These are phyloP conservation scores for Aureobasidium sp. DNA, from an alignment of 2,329 filamentous ascomycete genomes.

Conservation along the genomic window DNA sequence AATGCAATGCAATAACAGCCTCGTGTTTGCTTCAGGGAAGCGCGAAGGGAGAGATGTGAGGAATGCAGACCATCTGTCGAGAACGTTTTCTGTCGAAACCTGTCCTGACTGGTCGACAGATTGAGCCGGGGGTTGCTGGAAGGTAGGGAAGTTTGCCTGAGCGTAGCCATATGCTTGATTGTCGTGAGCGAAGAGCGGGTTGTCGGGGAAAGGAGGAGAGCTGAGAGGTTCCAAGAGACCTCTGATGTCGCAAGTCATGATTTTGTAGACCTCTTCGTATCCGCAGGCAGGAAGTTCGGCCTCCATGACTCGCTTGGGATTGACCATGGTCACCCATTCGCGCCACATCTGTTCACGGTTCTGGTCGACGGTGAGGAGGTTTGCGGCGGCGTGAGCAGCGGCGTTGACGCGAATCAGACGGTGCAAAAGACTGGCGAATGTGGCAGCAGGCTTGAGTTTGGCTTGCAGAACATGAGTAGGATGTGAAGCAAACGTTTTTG, in stretches of 20 bases:
- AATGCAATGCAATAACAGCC: slow-evolving; percentile 80
- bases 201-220: slow-evolving; percentile 39
- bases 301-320: slow-evolving; percentile 62
- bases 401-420: slow-evolving; percentile 92
- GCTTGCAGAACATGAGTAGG: slow-evolving; percentile 88
- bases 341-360: slow-evolving; percentile 97
- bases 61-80: slow-evolving; percentile 83
- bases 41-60: slow-evolving; percentile 72
- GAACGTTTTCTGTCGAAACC: slow-evolving; percentile 64
- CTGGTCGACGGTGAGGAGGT: slow-evolving; percentile 88
- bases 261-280: slow-evolving; percentile 62
- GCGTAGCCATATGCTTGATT: slow-evolving; percentile 43
- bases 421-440: slow-evolving; percentile 88
- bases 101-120: slow-evolving; percentile 30
- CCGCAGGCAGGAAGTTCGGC: slow-evolving; percentile 62
- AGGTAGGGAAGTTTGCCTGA: slow-evolving; percentile 48
- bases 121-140: slow-evolving; percentile 32
- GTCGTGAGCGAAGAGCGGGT: slow-evolving; percentile 38
- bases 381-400: slow-evolving; percentile 93
- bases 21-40: slow-evolving; percentile 78
- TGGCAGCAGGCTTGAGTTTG: slow-evolving; percentile 86
- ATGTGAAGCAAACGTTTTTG: slow-evolving; percentile 85
- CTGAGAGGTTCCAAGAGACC: slow-evolving; percentile 74
- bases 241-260: slow-evolving; percentile 68
- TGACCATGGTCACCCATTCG: slow-evolving; percentile 79